Evolutionary conservation across 768 basidiomycete genomes (phyloP), one percentile per base, ranked within the genome.

Genomic region (Thelephora aurantiotincta): DNA sequence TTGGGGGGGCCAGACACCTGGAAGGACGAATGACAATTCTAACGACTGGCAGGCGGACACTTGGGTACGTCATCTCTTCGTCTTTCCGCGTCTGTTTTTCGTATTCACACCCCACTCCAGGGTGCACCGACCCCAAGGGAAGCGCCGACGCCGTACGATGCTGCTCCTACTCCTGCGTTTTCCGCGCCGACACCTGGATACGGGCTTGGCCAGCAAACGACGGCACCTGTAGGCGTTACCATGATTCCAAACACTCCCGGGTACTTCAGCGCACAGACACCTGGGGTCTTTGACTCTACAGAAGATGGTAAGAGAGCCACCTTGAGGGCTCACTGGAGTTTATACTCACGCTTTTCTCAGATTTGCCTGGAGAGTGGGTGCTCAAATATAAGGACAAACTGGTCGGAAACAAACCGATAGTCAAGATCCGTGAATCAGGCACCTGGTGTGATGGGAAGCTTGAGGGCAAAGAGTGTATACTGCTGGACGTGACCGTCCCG

Each of bases 61-160:
- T 49, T 41, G 51, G 44, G 26, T 46, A 35, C 42, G 34, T 16
- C 22, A 3, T 14, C 3, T 11, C 30, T 47, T 33, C 20, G 13
- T 11, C 35, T 45, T 6, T 18, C 47, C 30, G 18, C 33, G 20
- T 7, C 14, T 48, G 34, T 20, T 13, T 34, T 4, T 6, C 3
- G 16, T 48, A 18, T 48, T 18, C 48, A 30, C 35, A 59, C 54
- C 5, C 55, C 56, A 16, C 54, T 47, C 33, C 46, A 54, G 22
- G 41, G 43, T 18, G 61, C 57, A 20, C 56, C 60, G 42, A 64
- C 65, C 34, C 62, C 61, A 3, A 60, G 54, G 7, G 55, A 70
- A 44, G 74, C 74, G 4, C 74, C 75, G 4, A 78, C 76, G 14
- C 77, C 76, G 7, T 33, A 47, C 46, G 26, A 38, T 35, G 47